Base-by-base conservation (phyloP, 2,329 filamentous ascomycete genomes). In the Stemphylium vesicarium region DNA sequence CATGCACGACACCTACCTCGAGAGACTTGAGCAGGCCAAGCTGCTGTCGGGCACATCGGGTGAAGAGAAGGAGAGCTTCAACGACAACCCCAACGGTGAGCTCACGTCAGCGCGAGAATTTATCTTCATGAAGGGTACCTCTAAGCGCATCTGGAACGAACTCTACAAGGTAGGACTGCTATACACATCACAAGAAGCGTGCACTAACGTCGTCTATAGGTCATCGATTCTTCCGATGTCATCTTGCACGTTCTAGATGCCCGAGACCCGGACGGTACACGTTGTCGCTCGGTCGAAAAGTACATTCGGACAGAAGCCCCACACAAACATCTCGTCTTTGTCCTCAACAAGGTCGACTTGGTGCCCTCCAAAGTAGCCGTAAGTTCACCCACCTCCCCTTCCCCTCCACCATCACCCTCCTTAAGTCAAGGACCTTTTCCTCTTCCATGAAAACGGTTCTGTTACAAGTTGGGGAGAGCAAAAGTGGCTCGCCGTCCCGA, bases 391-490 rank as follows among this genome's bases (percentile, higher is more conserved):
- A 33, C 16, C 22, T 31, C 47, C 43, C 43, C 37, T 16, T 22
- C 32, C 39, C 16, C 50, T 52, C 55, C 50, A 81, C 37, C 20
- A 38, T 48, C 51, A 54, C 88, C 88, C 90, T 87, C 82, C 83
- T 92, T 95, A 96, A 95, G 94, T 96, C 90, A 91, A 89, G 88
- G 82, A 86, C 82, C 82, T 85, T 85, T 86, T 88, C 86, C 79
- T 54, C 39, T 82, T 77, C 83, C 57, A 87, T 95, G 91, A 89
- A 88, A 88, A 50, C 86, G 82, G 79, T 79, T 91, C 93, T 96
- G 95, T 99, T 99, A 99, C 91, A 92, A 89, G 89, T 87, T 91
- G 97, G 95, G 95, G 88, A 98, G 86, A 99, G 88, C 77, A 82
- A 97, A 82, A 83, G 82, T 82, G 80, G 83, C 87, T 89, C 88